Conservation (phyloP, 106 monocot genomes). For the Allium sativum region DNA sequence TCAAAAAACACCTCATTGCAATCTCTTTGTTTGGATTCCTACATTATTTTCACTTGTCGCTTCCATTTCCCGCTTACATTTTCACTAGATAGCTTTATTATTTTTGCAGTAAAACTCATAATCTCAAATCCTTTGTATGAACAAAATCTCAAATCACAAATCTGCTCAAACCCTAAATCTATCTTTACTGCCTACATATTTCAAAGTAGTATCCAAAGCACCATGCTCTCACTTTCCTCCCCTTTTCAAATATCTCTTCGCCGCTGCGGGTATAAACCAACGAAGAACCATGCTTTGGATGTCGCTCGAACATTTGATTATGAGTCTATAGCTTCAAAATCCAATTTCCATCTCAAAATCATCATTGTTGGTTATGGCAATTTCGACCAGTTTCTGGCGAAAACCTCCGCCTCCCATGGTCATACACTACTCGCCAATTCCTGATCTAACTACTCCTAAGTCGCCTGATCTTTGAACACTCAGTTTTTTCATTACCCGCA, state of each 20-base stretch:
- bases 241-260: background rate
- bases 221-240: background rate
- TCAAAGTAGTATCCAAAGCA: too few species aligned
- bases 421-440: constrained; percentile 61
- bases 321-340: constrained; percentile 12
- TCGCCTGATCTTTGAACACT: constrained; percentile 32
- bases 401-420: constrained; percentile 33
- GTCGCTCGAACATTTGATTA: constrained; percentile 48
- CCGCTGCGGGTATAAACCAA: background rate
- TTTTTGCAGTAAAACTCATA: too few species aligned
- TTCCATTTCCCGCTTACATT: too few species aligned
- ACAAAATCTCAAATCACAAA: too few species aligned
- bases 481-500: constrained; percentile 45
- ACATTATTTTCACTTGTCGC: too few species aligned
- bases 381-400: constrained; percentile 62
- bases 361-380: constrained; percentile 73
- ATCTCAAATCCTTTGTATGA: too few species aligned
- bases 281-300: constrained; percentile 25
- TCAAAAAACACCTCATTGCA: too few species aligned
- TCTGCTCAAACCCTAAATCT: too few species aligned
- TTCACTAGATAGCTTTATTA: too few species aligned
- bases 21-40: too few species aligned
- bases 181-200: too few species aligned
- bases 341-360: constrained; percentile 41
- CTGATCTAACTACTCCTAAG: constrained; percentile 44